A percentile compares a stretch with the other conserved stretches of the same genome.
These are phyloP conservation scores for Phytophthora europaea DNA, from an alignment of 352 stramenopile species.

Conservation along the genomic window DNA sequence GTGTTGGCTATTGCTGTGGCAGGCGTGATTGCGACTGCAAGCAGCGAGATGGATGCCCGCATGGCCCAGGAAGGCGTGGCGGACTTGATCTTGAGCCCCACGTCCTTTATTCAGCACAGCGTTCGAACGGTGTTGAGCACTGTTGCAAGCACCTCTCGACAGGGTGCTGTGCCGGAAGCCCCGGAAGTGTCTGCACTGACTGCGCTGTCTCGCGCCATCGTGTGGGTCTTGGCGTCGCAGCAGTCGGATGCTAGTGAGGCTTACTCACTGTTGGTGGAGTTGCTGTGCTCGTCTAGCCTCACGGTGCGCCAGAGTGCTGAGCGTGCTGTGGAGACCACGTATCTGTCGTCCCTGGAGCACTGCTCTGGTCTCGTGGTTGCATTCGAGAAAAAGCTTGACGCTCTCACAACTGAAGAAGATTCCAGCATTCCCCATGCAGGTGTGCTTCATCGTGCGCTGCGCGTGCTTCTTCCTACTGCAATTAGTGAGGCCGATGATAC, in stretches of 20 bases:
- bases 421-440: conserved; percentile 56
- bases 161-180: conserved; percentile 33
- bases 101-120: conserved; percentile 62
- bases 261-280: conserved; percentile 70
- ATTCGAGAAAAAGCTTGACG: conserved; percentile 70
- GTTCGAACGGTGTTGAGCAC: conserved; percentile 50
- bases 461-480: conserved; percentile 57
- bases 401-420: conserved; percentile 50
- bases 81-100: conserved; percentile 52
- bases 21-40: conserved; percentile 64
- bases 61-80: conserved; percentile 66
- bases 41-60: conserved; percentile 63
- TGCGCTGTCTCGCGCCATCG: conserved; percentile 57
- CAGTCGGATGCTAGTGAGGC: conserved; percentile 56
- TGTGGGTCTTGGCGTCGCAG: conserved; percentile 79
- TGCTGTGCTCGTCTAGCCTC: conserved; percentile 63
- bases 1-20: conserved; percentile 75
- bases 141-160: conserved; percentile 34
- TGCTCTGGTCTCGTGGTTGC: conserved; percentile 57
- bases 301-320: conserved; percentile 64
- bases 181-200: conserved; percentile 72
- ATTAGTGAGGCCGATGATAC: conserved; percentile 46
- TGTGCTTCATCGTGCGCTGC: conserved; percentile 71
- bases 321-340: conserved; percentile 54
- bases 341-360: conserved; percentile 70